phyloP scores from a whole-genome alignment of 2,329 filamentous ascomycete genomes.

The Pseudohalonectria lignicola region DNA sequence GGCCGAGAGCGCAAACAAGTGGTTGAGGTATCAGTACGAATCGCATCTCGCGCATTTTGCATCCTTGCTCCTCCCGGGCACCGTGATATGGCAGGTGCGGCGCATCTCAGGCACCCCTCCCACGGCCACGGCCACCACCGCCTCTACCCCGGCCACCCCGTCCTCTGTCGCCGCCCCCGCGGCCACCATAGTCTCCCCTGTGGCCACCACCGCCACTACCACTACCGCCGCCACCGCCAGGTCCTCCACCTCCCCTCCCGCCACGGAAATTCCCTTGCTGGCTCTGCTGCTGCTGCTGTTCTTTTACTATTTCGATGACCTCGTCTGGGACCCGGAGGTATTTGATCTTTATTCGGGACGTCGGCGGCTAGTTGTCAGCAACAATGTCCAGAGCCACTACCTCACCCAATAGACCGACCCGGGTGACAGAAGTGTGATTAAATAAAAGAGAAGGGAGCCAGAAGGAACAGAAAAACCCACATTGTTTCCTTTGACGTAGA shows the following conservation, averaged over 20 bases:
- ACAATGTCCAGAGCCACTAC: too few relatives aligned
- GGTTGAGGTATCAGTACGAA: too few relatives aligned
- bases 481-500: slow-evolving; percentile 96
- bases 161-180: slow-evolving; percentile 34
- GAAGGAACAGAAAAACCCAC: slow-evolving; percentile 37
- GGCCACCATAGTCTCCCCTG: slow-evolving; percentile 46
- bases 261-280: slow-evolving; percentile 57
- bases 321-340: slow-evolving; percentile 94
- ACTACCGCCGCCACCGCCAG: slow-evolving; percentile 43
- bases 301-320: slow-evolving; percentile 88
- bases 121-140: slow-evolving; percentile 5
- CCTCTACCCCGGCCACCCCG: slow-evolving; percentile 24
- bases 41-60: too few relatives aligned
- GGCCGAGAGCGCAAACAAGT: too few relatives aligned
- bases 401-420: too few relatives aligned
- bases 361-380: too few relatives aligned
- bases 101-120: neutral
- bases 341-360: slow-evolving; percentile 98
- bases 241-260: slow-evolving; percentile 34
- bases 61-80: too few relatives aligned
- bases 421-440: neutral
- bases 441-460: neutral
- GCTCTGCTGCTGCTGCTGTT: slow-evolving; percentile 71
- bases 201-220: slow-evolving; percentile 41
- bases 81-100: too few relatives aligned